Conservation (phyloP, 2,329 filamentous ascomycete genomes). For the Diplodia scrobiculata region DNA sequence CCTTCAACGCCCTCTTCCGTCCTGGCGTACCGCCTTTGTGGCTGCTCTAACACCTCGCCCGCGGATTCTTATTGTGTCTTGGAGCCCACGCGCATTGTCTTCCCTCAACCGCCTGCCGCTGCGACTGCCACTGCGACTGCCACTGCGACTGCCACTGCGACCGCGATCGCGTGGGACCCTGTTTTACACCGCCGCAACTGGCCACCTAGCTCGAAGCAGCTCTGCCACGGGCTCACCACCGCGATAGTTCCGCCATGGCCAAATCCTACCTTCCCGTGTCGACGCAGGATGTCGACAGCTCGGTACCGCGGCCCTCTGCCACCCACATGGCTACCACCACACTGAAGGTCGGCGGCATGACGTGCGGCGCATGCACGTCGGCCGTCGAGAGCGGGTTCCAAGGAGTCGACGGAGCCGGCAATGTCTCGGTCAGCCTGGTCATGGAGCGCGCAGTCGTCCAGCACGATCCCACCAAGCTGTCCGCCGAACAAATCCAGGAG, state of each 20-base stretch:
- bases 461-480: slow-evolving; percentile 75
- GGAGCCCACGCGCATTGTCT: slow-evolving; percentile 4
- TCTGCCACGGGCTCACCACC: background rate
- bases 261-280: slow-evolving; percentile 34
- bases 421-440: slow-evolving; percentile 86
- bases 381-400: slow-evolving; percentile 93
- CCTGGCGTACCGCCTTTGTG: background rate
- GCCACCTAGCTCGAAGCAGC: slow-evolving; percentile 3
- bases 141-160: background rate
- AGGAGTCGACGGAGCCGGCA: slow-evolving; percentile 75
- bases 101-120: background rate
- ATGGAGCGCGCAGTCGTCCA: slow-evolving; percentile 95
- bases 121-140: background rate
- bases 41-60: background rate
- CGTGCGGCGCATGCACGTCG: slow-evolving; percentile 90
- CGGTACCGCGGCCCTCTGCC: background rate
- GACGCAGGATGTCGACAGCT: slow-evolving; percentile 30
- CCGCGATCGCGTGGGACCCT: background rate
- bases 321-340: slow-evolving; percentile 83
- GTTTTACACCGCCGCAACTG: background rate
- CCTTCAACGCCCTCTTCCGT: background rate
- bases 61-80: slow-evolving; percentile 3
- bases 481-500: slow-evolving; percentile 75
- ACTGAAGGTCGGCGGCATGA: slow-evolving; percentile 82
- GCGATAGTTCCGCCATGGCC: slow-evolving; percentile 35